Conservation (phyloP, 495 filamentous ascomycete species). For the Neurospora tetraspora region DNA sequence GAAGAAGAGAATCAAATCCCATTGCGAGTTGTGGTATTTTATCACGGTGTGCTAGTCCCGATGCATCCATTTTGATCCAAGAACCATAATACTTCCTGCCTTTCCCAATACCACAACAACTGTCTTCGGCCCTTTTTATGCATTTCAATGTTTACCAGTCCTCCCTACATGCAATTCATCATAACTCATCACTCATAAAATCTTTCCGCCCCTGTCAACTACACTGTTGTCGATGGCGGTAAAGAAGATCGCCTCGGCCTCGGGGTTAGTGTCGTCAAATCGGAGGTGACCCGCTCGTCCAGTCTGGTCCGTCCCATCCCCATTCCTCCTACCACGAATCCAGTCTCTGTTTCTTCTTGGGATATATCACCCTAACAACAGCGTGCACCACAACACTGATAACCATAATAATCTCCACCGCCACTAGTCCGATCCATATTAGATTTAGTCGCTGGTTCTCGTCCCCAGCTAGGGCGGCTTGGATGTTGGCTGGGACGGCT, state of each 20-base stretch:
- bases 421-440: conserved; percentile 35
- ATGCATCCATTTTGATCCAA: neutral
- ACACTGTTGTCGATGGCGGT: neutral
- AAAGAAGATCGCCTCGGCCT: neutral
- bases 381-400: conserved; percentile 21
- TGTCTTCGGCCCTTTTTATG: neutral
- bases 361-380: conserved; percentile 13
- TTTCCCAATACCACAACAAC: neutral
- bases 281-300: neutral
- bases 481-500: conserved; percentile 10
- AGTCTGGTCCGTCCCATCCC: neutral
- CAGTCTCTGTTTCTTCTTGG: neutral
- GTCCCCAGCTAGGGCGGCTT: conserved; percentile 20
- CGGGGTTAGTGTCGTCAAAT: neutral
- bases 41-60: neutral
- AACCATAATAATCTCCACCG: conserved; percentile 33
- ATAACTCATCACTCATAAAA: neutral
- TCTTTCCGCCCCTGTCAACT: neutral
- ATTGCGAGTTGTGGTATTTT: neutral
- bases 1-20: neutral
- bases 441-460: conserved; percentile 33
- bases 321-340: neutral
- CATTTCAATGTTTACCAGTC: neutral
- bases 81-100: neutral
- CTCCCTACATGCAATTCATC: neutral